Evolutionary conservation across 179 eudicot genomes (phyloP), one percentile per base, ranked within the genome.

Genomic region (Dionaea muscipula): DNA sequence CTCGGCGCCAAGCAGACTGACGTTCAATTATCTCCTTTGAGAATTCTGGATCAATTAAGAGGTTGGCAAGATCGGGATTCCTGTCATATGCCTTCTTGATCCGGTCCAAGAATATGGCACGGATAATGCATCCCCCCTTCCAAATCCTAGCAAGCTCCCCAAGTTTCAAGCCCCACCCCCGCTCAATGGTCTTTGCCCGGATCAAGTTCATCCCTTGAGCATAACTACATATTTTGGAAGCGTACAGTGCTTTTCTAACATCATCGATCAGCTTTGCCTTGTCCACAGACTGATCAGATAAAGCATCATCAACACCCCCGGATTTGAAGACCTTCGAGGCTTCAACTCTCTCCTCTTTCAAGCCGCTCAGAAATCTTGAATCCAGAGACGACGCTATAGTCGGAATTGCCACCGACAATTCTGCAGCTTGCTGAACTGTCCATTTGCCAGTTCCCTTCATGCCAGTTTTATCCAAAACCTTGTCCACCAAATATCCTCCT

Each of bases 381-480:
- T 87, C 96, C 70, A 87, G 55, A 25, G 96, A 87, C 3, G 95
- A 62, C 40, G 88, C 95, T 9, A 84, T 84, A 31, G 95, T 86
- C 3, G 95, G 95, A 46, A 88, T 84, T 0, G 95, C 95, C 54
- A 86, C 63, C 4, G 95, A 84, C 45, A 87, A 57, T 36, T 84
- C 96, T 60, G 96, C 94, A 51, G 96, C 96, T 75, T 84, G 94
- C 64, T 87, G 95, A 57, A 86, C 95, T 0, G 95, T 86, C 95
- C 95, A 86, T 67, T 85, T 85, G 5, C 94, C 90, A 0, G 94
- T 85, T 27, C 94, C 94, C 67, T 85, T 85, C 94, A 86, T 86
- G 53, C 95, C 95, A 1, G 96, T 87, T 75, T 87, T 84, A 41
- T 87, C 96, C 28, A 87, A 71, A 49, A 87, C 94, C 67, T 82